A percentile compares a stretch with the other conserved stretches of the same genome.
These are phyloP conservation scores for Cyamopsis tetragonoloba DNA, from an alignment of 306 rosid species.

Conservation along the genomic window DNA sequence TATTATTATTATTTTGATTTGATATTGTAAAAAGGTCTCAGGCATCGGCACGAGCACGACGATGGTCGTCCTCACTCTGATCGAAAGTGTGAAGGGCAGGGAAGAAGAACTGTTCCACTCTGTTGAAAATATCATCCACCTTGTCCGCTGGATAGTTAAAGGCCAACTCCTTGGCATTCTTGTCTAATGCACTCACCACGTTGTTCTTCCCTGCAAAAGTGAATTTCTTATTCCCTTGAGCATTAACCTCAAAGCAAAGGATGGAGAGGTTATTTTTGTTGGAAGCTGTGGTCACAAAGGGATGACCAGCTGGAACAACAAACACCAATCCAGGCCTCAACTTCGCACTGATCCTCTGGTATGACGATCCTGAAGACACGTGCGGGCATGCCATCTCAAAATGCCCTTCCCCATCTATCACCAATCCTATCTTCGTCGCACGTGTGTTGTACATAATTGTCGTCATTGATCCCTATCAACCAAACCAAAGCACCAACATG, in stretches of 20 bases:
- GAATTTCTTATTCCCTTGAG: constrained; percentile 38
- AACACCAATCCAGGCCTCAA: constrained; percentile 40
- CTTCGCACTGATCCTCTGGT: constrained; percentile 22
- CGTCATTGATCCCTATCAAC: constrained; percentile 44
- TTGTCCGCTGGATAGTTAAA: constrained; percentile 39
- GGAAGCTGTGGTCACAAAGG: constrained; percentile 36
- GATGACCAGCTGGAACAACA: constrained; percentile 64
- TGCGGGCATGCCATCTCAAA: constrained; percentile 67
- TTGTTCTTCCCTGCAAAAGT: constrained; percentile 57
- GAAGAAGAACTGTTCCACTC: constrained; percentile 41
- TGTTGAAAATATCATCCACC: constrained; percentile 45
- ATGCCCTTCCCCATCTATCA: constrained; percentile 46
- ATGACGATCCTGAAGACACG: constrained; percentile 19
- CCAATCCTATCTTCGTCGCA: constrained; percentile 47
- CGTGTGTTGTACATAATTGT: constrained; percentile 44
- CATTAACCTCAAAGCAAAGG: constrained; percentile 55
- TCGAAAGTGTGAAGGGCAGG: constrained; percentile 32
- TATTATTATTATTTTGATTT: no score
- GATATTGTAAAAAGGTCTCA: neutral
- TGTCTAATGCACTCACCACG: constrained; percentile 47
- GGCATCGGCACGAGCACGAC: constrained; percentile 32
- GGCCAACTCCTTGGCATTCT: constrained; percentile 45
- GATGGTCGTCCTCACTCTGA: constrained; percentile 1
- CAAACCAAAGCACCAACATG: neutral
- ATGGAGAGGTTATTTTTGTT: constrained; percentile 35